Conservation (phyloP, 257 asterid species). For the Avicennia marina region DNA sequence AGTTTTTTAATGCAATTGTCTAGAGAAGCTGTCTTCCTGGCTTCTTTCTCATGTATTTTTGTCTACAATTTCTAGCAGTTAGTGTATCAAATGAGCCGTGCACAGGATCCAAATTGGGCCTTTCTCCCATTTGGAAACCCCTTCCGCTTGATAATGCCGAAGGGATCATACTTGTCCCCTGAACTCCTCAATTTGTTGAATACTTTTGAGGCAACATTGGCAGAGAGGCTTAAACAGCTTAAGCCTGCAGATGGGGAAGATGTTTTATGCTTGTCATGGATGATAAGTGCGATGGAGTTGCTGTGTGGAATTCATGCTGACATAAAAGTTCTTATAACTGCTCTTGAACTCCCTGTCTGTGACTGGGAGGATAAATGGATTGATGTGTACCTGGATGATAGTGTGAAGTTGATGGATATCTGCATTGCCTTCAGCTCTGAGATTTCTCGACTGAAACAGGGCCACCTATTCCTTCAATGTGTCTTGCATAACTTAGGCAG, state of each 20-base stretch:
- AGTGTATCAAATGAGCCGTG: constrained; percentile 47
- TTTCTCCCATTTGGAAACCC: constrained; percentile 76
- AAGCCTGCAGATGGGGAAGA: constrained; percentile 53
- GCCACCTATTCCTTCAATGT: constrained; percentile 63
- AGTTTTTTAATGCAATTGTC: too few species aligned
- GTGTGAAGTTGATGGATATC: constrained; percentile 70
- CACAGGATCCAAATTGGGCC: constrained; percentile 57
- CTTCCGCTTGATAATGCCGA: constrained; percentile 59
- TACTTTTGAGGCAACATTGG: constrained; percentile 59
- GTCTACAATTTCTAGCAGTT: constrained; percentile 29
- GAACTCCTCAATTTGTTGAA: constrained; percentile 53
- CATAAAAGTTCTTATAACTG: constrained; percentile 56
- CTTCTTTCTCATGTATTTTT: background rate
- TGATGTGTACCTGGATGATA: constrained; percentile 67
- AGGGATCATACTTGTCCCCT: constrained; percentile 54
- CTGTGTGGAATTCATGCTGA: constrained; percentile 75
- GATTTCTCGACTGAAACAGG: constrained; percentile 68
- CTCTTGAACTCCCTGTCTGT: constrained; percentile 70
- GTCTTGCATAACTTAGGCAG: constrained; percentile 45
- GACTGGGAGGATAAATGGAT: constrained; percentile 97
- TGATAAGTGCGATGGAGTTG: constrained; percentile 51
- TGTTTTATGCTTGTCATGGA: constrained; percentile 67
- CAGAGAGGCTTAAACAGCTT: constrained; percentile 56
- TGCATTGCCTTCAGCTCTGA: constrained; percentile 80
- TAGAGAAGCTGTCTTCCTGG: background rate